phyloP scores from a whole-genome alignment of 2,329 filamentous ascomycete genomes.

The Zymoseptoria passerinii region DNA sequence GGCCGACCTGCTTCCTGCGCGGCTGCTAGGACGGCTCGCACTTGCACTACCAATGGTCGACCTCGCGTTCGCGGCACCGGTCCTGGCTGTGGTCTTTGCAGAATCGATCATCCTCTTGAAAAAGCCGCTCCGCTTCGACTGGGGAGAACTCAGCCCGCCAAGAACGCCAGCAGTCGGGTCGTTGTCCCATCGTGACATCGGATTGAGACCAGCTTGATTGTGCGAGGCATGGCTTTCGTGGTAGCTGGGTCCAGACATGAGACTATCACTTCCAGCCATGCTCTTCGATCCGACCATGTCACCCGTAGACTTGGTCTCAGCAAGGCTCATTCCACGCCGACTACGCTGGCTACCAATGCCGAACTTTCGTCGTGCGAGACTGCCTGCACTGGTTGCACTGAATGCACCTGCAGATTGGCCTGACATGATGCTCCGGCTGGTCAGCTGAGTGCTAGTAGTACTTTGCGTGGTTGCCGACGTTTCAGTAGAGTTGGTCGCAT shows the following conservation, averaged over 20 bases:
- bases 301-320: conserved; percentile 19
- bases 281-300: conserved; percentile 26
- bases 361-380: conserved; percentile 68
- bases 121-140: conserved; percentile 71
- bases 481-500: conserved; percentile 65
- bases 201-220: conserved; percentile 48
- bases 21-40: conserved; percentile 25
- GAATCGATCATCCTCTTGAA: conserved; percentile 94
- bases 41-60: conserved; percentile 66
- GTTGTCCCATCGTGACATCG: conserved; percentile 54
- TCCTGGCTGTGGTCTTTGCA: conserved; percentile 66
- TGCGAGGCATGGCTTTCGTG: conserved; percentile 74
- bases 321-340: conserved; percentile 15
- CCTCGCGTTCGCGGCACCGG: conserved; percentile 77
- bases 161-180: conserved; percentile 57
- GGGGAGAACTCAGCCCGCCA: conserved; percentile 67
- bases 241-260: conserved; percentile 45
- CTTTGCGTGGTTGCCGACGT: conserved; percentile 48
- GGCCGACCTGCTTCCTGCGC: conserved; percentile 35
- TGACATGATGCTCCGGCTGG: conserved; percentile 84
- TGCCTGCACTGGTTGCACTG: conserved; percentile 91
- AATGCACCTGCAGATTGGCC: conserved; percentile 82
- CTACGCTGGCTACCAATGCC: conserved; percentile 35
- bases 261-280: conserved; percentile 49
- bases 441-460: conserved; percentile 65